Base-by-base conservation (phyloP, 352 stramenopile species). In the Phytophthora cryptogea region DNA sequence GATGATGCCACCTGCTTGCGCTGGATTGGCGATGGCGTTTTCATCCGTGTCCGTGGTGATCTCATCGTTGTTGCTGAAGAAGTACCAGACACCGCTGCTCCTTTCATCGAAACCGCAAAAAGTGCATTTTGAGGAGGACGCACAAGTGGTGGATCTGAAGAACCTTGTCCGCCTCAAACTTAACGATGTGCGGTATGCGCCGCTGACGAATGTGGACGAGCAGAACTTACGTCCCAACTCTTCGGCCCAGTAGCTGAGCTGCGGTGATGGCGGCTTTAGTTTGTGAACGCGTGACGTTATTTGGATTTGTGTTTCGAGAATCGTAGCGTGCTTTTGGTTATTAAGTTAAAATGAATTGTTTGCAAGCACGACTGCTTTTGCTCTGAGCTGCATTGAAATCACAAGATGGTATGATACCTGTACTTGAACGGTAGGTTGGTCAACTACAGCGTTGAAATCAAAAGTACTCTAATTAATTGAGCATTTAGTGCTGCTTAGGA, bases 11-110 rank as follows among this genome's bases (percentile, higher is more conserved):
- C 88, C 88, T 30, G 83, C 84, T 4, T 94, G 85, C 37, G 87
- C 88, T 17, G 88, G 88, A 26, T 73, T 96, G 27, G 85, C 87
- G 6, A 95, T 95, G 88, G 87, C 87, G 2, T 91, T 95, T 46
- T 95, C 86, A 26, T 95, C 87, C 1, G 87, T 96, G 1, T 95
- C 88, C 2, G 88, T 96, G 0, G 84, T 96, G 3, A 56, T 90
- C 11, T 95, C 87, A 20, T 95, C 86, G 51, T 58, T 96, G 27
- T n/a, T 92, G 35, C 59, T 96, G n/a, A 94, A 94, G 55, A 70
- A 71, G 10, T 96, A 96, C 61, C 52, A 71, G 28, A 20, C 72
- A 0, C 88, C 88, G 6, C 51, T 78, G 33, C 51, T 95, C 7
- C 44, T 66, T 11, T 54, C 59, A 26, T 41, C 69, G 8, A 87